phyloP scores from a whole-genome alignment of 805 yeast species.

The Spencermartinsiella europaea region DNA sequence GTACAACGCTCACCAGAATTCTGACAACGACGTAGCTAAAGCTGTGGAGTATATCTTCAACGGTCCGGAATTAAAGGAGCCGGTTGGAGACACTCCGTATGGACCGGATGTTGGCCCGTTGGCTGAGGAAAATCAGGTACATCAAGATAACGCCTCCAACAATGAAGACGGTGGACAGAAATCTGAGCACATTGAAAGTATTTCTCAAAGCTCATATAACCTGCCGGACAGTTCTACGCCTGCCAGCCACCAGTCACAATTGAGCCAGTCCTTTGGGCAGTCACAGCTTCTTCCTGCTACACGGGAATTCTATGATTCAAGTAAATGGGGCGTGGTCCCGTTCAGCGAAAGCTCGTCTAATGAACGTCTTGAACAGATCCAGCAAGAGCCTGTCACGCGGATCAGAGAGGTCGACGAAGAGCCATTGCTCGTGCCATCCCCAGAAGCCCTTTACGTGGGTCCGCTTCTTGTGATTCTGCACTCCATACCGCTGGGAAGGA shows the following conservation, averaged over 20 bases:
- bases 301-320: constrained; percentile 20
- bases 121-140: background rate
- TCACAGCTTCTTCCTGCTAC: constrained; percentile 23
- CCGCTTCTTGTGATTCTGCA: constrained; percentile 28
- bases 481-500: constrained; percentile 29
- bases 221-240: background rate
- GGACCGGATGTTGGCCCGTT: background rate
- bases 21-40: constrained; percentile 22
- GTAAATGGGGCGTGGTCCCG: constrained; percentile 24
- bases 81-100: background rate
- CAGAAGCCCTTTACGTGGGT: constrained; percentile 19
- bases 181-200: background rate
- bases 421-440: constrained; percentile 21
- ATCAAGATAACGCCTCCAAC: no score
- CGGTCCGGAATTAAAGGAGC: constrained; percentile 1
- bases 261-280: background rate
- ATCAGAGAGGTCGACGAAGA: constrained; percentile 6
- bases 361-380: background rate
- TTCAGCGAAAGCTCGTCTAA: background rate
- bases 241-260: background rate
- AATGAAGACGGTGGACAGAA: background rate
- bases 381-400: background rate
- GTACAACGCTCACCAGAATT: no score
- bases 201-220: background rate
- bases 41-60: constrained; percentile 29